Conservation (phyloP, 805 yeast genomes). For the Teunomyces aglyptinius region DNA sequence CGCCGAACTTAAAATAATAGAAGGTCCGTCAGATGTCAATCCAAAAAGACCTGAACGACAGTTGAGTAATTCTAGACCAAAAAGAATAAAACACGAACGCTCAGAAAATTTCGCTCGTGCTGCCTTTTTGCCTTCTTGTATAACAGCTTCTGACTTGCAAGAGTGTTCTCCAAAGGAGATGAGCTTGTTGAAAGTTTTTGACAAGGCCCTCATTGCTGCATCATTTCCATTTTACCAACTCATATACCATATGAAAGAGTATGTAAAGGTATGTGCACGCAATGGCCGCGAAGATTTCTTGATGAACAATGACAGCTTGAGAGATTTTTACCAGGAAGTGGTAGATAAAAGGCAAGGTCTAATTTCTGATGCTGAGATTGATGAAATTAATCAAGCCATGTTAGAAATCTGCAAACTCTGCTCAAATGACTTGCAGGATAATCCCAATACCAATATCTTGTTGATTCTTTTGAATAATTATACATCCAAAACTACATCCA, state of each 20-base stretch:
- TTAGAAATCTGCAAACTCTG: neutral
- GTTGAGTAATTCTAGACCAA: neutral
- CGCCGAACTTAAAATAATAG: neutral
- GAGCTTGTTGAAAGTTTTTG: neutral
- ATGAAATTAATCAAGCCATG: constrained; percentile 1
- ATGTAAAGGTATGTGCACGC: neutral
- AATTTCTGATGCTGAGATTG: neutral
- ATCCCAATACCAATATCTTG: neutral
- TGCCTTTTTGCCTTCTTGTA: neutral
- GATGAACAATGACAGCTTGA: neutral
- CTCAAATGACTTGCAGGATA: neutral
- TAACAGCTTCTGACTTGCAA: neutral
- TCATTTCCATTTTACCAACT: neutral
- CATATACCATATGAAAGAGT: neutral
- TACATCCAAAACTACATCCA: neutral
- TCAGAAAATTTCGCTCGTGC: neutral
- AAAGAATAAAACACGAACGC: neutral
- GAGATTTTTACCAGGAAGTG: neutral
- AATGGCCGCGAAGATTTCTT: neutral
- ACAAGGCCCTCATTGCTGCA: neutral
- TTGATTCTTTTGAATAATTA: neutral
- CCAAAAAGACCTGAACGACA: neutral
- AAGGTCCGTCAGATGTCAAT: neutral
- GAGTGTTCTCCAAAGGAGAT: neutral
- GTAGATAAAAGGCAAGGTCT: neutral